Percentiles rank a stretch among this genome's conserved stretches.
Evolutionary conservation across 2,329 filamentous ascomycete species (phyloP).

Genomic region (Colletotrichum melonis): DNA sequence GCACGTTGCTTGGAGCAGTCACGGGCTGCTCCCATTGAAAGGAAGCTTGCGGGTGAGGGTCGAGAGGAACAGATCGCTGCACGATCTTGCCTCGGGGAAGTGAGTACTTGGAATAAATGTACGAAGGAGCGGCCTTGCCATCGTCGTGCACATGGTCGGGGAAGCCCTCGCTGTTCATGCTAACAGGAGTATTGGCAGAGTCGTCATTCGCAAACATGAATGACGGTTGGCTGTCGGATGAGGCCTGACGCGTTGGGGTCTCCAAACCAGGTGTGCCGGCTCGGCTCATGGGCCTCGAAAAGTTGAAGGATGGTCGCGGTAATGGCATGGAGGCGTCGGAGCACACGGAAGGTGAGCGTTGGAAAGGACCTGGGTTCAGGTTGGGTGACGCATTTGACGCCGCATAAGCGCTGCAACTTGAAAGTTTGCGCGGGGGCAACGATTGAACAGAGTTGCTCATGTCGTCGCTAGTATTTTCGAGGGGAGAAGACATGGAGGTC

Average conservation of each 20-base stretch:
- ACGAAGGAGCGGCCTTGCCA: constrained; percentile 71
- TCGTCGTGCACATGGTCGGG: constrained; percentile 63
- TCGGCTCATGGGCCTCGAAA: constrained; percentile 89
- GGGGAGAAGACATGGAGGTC: constrained; percentile 72
- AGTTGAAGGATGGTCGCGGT: constrained; percentile 86
- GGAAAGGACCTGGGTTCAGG: constrained; percentile 62
- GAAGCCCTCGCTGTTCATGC: constrained; percentile 78
- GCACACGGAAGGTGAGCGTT: constrained; percentile 84
- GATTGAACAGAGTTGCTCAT: constrained; percentile 69
- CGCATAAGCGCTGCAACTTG: constrained; percentile 68
- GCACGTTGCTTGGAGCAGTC: constrained; percentile 53
- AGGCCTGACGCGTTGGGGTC: constrained; percentile 70
- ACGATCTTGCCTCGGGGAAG: constrained; percentile 85
- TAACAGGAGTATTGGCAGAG: constrained; percentile 75
- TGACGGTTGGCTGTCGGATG: constrained; percentile 75
- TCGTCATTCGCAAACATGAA: constrained; percentile 71
- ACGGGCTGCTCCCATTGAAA: constrained; percentile 73
- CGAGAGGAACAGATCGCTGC: constrained; percentile 74
- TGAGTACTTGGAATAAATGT: constrained; percentile 87
- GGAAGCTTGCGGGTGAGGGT: constrained; percentile 62
- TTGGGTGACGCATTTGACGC: constrained; percentile 65
- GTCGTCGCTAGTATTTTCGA: constrained; percentile 79
- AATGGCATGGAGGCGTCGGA: constrained; percentile 81
- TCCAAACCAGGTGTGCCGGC: constrained; percentile 71
- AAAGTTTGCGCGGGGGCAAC: constrained; percentile 80